Evolutionary conservation across 345 rosid genomes (phyloP).

Genomic region (Rhodamnia rubescens): DNA sequence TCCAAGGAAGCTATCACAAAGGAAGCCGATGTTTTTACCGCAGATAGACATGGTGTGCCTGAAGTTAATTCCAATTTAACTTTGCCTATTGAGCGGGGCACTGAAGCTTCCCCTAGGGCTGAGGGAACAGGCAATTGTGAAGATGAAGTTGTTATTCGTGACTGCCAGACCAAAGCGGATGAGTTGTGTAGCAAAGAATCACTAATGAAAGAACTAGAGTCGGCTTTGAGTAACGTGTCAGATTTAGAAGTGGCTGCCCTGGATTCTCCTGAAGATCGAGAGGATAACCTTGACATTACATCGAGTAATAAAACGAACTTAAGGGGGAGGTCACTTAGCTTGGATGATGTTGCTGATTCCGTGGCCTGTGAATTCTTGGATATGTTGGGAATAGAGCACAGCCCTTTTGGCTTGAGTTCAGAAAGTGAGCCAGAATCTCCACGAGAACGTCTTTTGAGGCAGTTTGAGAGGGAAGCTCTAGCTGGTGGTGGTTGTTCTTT

Average conservation of each 20-base stretch:
- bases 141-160: constrained; percentile 14
- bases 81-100: constrained; percentile 20
- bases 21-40: constrained; percentile 6
- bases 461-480: constrained; percentile 74
- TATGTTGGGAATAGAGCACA: constrained; percentile 72
- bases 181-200: constrained; percentile 44
- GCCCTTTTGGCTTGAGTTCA: constrained; percentile 57
- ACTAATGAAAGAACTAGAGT: constrained; percentile 70
- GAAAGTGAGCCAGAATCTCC: constrained; percentile 95
- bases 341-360: constrained; percentile 46
- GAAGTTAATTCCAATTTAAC: constrained; percentile 12
- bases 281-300: constrained; percentile 18
- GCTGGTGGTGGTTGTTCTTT: constrained; percentile 49
- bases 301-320: constrained; percentile 13
- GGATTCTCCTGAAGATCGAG: constrained; percentile 47
- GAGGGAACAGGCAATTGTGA: constrained; percentile 5
- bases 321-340: constrained; percentile 28
- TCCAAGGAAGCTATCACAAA: constrained; percentile 9
- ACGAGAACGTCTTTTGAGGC: constrained; percentile 73
- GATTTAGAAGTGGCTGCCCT: constrained; percentile 41
- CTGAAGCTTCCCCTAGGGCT: constrained; percentile 13
- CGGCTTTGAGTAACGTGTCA: constrained; percentile 47
- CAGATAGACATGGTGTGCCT: constrained; percentile 20
- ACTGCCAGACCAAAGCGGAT: constrained; percentile 14
- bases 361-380: constrained; percentile 75